Base-by-base conservation (phyloP, 495 filamentous ascomycete genomes). In the Neurospora discreta region DNA sequence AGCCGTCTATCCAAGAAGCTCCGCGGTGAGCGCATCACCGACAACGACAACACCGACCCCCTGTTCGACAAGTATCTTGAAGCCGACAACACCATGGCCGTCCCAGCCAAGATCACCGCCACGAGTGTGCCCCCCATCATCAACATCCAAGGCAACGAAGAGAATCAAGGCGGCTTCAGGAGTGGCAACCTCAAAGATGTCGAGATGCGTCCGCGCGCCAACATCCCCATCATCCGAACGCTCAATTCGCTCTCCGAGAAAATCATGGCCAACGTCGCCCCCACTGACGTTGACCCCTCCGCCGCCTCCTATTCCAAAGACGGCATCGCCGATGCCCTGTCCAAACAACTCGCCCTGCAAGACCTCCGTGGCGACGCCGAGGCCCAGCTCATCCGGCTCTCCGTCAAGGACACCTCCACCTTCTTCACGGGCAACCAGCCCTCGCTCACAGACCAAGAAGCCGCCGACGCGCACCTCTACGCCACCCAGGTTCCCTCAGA, bases 101-200 rank as follows among this genome's bases (percentile, higher is more conserved):
- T 83, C 69, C 78, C 81, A 3, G 84, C 83, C 71, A 83, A 85
- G 42, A 82, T 88, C 38, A 84, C 87, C 23, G 84, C 73, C 6
- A 80, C 87, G 18, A 85, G 91, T 72, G 87, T 99, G 20, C 96
- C 95, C 1, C 89, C 93, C 77, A 93, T 94, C 72, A 93, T 98
- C 70, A 91, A 99, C 81, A 77, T 99, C 41, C 93, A 94, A 77
- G 95, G 91, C 39, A 99, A 99, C 77, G 95, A 98, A 81, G 91
- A 92, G 77, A 92, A 98, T 77, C 87, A 97, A 74, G 86, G 86
- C 71, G 84, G 83, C 8, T 82, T 80, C 76, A 87, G 82, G 72
- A 85, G 88, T 75, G 95, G 95, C 52, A 98, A 98, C 78, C 85
- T 89, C 65, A 91, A 93, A 41, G 95, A 98, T 77, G 77, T 90